These are phyloP conservation scores for Priceomyces carsonii DNA, from an alignment of 805 yeast genomes.

Conservation along the genomic window DNA sequence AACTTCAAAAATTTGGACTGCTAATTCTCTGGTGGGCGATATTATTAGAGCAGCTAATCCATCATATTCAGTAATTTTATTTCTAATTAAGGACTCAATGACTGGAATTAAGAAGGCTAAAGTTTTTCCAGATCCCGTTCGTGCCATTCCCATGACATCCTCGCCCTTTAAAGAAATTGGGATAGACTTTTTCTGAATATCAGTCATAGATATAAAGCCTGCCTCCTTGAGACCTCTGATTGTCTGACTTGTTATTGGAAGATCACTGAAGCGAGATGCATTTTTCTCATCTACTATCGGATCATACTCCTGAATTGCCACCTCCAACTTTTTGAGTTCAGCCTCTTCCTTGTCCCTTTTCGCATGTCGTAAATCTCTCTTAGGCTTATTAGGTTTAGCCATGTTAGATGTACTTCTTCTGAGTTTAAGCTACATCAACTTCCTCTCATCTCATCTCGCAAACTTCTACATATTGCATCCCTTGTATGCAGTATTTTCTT, in stretches of 20 bases:
- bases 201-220: conserved; percentile 80
- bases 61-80: conserved; percentile 77
- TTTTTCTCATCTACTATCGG: conserved; percentile 27
- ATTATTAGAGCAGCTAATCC: conserved; percentile 87
- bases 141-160: conserved; percentile 85
- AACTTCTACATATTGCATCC: too few species aligned
- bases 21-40: conserved; percentile 92
- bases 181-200: conserved; percentile 79
- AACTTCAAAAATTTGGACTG: conserved; percentile 89
- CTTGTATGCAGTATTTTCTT: too few species aligned
- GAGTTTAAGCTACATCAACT: too few species aligned
- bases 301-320: conserved; percentile 56
- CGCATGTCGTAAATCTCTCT: conserved; percentile 16
- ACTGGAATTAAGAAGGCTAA: conserved; percentile 83
- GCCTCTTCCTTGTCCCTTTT: conserved; percentile 33
- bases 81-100: conserved; percentile 65
- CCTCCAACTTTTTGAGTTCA: conserved; percentile 44
- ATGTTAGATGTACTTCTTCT: too few species aligned
- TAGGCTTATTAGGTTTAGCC: conserved; percentile 2
- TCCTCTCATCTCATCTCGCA: too few species aligned
- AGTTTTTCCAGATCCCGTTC: conserved; percentile 90
- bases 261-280: conserved; percentile 60
- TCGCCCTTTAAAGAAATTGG: conserved; percentile 73
- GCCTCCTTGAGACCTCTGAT: conserved; percentile 73
- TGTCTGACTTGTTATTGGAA: conserved; percentile 72